Evolutionary conservation across 176 grass and related monocot species (phyloP), one percentile per base, ranked within the genome.

Genomic region (Ensete ventricosum): DNA sequence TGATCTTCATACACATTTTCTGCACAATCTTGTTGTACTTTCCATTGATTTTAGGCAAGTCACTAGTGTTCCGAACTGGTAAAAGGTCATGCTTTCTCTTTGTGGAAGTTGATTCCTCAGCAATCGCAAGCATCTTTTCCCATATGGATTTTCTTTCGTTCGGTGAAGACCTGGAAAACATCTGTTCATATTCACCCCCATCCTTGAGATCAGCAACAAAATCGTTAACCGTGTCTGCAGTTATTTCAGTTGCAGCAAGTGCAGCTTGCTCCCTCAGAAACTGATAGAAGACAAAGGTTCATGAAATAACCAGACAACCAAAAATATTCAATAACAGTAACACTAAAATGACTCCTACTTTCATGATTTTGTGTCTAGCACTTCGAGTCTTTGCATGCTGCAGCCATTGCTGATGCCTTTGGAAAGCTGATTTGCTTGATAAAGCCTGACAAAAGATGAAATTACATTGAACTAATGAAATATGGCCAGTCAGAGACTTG

Each of bases 301-400:
- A 51, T 55, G 14, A 53, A 19, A 67, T 23, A 69, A 68, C 60
- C 34, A 73, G 54, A 19, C 57, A 57, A 72, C 55, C n/a, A 64
- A 9, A 62, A 51, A 70, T 3, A 63, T 48, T 21, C 1, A 53
- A 13, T 25, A 81, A 62, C 17, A 11, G 23, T 43, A 52, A 52
- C 23, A 67, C 12, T 63, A 9, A 17, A 70, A 55, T 14, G 3
- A 71, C 21, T 69, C 83, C 26, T 90, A 98, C 95, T 87, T 94
- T 98, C 86, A 89, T 82, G 66, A 98, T 93, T 84, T 98, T 98
- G 90, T 98, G 90, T 62, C 88, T 88, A 77, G 95, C 90, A 83
- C 95, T 91, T 58, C 86, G 90, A 24, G 95, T 98, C 83, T 93
- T 98, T 75, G 90, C 95, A 71, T 93, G 86, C 23, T 89, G 86